phyloP scores from a whole-genome alignment of 163 green algal species.

The Chlorella variabilis region DNA sequence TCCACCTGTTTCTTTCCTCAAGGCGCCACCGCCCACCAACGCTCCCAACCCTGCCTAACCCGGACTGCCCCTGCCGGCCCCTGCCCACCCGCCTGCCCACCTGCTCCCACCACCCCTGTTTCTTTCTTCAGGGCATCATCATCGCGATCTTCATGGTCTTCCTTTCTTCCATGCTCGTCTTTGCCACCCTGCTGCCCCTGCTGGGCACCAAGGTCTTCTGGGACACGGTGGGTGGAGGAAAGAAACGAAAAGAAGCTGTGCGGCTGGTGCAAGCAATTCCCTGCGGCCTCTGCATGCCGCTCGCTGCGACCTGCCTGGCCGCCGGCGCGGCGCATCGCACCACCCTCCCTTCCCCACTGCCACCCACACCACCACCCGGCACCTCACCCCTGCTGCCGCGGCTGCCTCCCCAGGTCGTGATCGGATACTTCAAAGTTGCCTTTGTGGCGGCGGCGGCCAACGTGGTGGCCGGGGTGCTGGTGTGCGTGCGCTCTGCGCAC shows the following conservation, averaged over 20 bases:
- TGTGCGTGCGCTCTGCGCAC: conserved; percentile 23
- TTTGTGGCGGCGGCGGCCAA: conserved; percentile 23
- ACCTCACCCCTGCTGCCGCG: too few relatives aligned
- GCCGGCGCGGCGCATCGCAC: too few relatives aligned
- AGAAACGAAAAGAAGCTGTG: too few relatives aligned
- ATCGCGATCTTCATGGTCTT: conserved; percentile 34
- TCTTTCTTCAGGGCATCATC: background rate
- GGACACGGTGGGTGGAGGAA: background rate
- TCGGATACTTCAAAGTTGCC: conserved; percentile 41
- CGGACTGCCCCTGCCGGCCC: background rate
- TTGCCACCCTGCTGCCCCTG: conserved; percentile 28
- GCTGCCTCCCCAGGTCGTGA: conserved; percentile 14
- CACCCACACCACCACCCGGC: too few relatives aligned
- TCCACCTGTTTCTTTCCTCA: too few relatives aligned
- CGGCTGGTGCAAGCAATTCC: too few relatives aligned
- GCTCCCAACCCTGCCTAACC: too few relatives aligned
- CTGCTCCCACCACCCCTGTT: background rate
- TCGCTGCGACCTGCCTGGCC: too few relatives aligned
- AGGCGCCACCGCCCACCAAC: too few relatives aligned
- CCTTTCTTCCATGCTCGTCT: conserved; percentile 31
- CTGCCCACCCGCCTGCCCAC: background rate
- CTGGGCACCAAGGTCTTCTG: conserved; percentile 27
- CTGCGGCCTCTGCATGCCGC: too few relatives aligned
- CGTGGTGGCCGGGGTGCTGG: background rate
- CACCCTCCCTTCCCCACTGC: too few relatives aligned